A percentile compares a stretch with the other conserved stretches of the same genome.
These are phyloP conservation scores for Amanita rubescens DNA, from an alignment of 768 basidiomycete genomes.

Conservation along the genomic window DNA sequence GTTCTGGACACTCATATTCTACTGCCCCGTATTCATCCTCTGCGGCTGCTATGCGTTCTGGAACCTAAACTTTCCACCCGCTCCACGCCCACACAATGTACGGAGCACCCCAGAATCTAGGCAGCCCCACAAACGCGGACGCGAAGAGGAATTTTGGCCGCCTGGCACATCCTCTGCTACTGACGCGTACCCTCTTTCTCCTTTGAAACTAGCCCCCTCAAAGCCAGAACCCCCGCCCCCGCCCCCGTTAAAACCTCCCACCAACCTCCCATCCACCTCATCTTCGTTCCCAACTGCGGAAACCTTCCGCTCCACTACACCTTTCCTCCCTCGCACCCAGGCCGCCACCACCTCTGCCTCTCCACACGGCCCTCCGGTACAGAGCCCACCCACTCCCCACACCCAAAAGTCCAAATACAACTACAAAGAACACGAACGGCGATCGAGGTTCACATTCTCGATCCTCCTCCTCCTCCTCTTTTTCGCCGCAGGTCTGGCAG, in stretches of 20 bases:
- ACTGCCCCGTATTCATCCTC: conserved; percentile 40
- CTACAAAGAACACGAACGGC: conserved; percentile 25
- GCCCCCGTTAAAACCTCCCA: conserved; percentile 5
- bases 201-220: not conserved
- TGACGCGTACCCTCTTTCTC: conserved; percentile 5
- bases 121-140: not conserved
- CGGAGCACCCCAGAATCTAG: not conserved
- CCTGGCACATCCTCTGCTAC: not conserved
- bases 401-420: not conserved
- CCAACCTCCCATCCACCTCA: conserved; percentile 4
- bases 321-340: not conserved
- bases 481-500: conserved; percentile 33
- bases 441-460: conserved; percentile 40
- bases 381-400: too few species aligned
- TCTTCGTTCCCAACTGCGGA: not conserved
- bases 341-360: too few species aligned
- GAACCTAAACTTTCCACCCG: conserved; percentile 43
- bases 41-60: conserved; percentile 45
- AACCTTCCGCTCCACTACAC: not conserved
- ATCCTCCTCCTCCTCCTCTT: conserved; percentile 38
- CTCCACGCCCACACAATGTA: conserved; percentile 6
- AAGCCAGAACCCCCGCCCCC: not conserved
- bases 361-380: too few species aligned
- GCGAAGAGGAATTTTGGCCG: not conserved
- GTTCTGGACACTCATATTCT: conserved; percentile 45